Evolutionary conservation across 495 filamentous ascomycete genomes (phyloP).

Genomic region (Penicillium silybi): DNA sequence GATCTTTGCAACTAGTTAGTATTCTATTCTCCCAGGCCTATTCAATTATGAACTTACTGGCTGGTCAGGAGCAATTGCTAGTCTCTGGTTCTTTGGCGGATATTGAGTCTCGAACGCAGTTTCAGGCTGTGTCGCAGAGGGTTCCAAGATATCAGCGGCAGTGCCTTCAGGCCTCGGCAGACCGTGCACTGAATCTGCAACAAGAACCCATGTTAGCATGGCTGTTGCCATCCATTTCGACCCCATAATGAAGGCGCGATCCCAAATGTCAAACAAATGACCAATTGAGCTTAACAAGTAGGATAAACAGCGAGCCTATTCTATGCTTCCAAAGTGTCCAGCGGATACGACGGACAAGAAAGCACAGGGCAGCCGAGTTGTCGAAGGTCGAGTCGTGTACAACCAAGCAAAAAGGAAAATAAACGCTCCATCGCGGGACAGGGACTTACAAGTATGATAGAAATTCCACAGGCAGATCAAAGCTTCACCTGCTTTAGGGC

Average conservation of each 20-base stretch:
- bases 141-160: slow-evolving; percentile 10
- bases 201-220: slow-evolving; percentile 38
- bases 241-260: slow-evolving; percentile 7
- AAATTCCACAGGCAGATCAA: slow-evolving; percentile 11
- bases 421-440: not conserved
- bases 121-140: slow-evolving; percentile 15
- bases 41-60: slow-evolving; percentile 26
- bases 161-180: slow-evolving; percentile 19
- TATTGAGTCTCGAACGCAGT: slow-evolving; percentile 35
- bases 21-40: not conserved
- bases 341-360: slow-evolving; percentile 6
- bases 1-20: slow-evolving; percentile 19
- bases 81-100: slow-evolving; percentile 28
- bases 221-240: slow-evolving; percentile 19
- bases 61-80: slow-evolving; percentile 22
- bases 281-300: not conserved
- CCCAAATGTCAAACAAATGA: not conserved
- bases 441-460: slow-evolving; percentile 21
- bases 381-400: slow-evolving; percentile 2
- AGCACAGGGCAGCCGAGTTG: slow-evolving; percentile 3
- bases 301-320: not conserved
- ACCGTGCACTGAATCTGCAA: slow-evolving; percentile 23
- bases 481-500: not conserved
- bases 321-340: slow-evolving; percentile 8
- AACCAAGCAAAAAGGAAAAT: not conserved